Evolutionary conservation across 2,329 filamentous ascomycete genomes (phyloP), one percentile per base, ranked within the genome.

Genomic region (Colletotrichum spaethianum): DNA sequence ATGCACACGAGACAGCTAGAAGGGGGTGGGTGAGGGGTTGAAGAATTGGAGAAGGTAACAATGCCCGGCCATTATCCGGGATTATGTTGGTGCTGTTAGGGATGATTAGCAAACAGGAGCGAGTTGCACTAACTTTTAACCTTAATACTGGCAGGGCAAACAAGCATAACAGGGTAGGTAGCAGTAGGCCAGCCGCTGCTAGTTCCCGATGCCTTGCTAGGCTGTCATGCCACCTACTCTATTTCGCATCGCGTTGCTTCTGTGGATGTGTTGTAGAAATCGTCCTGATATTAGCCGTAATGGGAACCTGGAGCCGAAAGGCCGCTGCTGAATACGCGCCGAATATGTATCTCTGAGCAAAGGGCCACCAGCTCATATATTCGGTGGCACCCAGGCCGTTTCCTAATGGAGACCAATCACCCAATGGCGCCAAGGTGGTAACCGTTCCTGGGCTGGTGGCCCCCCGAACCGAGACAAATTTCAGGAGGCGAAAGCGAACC

Each of bases 91-190:
- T 23, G 38, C 48, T 31, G 53, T 36, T 67, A 48, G 48, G 31
- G 23, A n/a, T 9, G 26, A 56, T 40, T 18, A 9, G 40, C 40
- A 61, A 36, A 26, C 48, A 40, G 42, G 63, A 40, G 55, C 38
- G 18, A 56, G 33, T 48, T 36, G 68, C 68, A 62, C 68, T 56
- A 67, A 57, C 56, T 56, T 44, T 57, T 67, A 62, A 67, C 56
- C 56, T 70, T 67, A 67, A 61, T 16, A 33, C 20, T n/a, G 55
- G 33, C 20, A 66, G 53, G 53, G n/a, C 18, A 33, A 33, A 14
- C 7, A 52, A 31, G 50, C 26, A 46, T 6, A 16, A 42, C 55
- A 4, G 14, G 36, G 56, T 31, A 18, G 26, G 36, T 52, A 53
- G 42, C 28, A 7, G 53, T 53, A 46, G 38, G 7, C 20, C 55